phyloP scores from a whole-genome alignment of 148 eudicot genomes.

The Vaccinium darrowii region DNA sequence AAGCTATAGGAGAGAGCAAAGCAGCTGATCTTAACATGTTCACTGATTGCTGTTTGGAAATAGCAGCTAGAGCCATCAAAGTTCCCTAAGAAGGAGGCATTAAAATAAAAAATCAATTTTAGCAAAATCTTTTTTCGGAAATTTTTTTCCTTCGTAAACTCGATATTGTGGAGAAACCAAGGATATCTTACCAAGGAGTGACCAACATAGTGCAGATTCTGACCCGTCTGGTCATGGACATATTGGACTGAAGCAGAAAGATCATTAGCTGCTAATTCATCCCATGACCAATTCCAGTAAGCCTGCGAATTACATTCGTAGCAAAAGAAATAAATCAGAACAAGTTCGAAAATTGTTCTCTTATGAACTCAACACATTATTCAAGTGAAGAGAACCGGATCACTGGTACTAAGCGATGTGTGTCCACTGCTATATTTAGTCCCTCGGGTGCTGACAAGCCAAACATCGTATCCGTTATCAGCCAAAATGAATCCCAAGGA shows the following conservation, averaged over 20 bases:
- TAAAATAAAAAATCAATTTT: background rate
- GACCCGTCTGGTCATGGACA: slow-evolving; percentile 44
- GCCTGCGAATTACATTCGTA: slow-evolving; percentile 28
- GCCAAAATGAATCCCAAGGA: slow-evolving; percentile 58
- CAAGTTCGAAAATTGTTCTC: too few relatives aligned
- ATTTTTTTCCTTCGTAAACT: background rate
- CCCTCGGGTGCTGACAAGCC: slow-evolving; percentile 52
- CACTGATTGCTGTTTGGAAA: slow-evolving; percentile 30
- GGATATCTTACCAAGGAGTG: slow-evolving; percentile 52
- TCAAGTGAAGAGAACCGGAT: slow-evolving; percentile 23
- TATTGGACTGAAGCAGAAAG: slow-evolving; percentile 51
- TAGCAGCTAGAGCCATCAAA: slow-evolving; percentile 48
- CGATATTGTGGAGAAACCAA: background rate
- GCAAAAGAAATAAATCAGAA: background rate
- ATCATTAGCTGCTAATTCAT: slow-evolving; percentile 60
- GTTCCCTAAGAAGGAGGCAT: slow-evolving; percentile 36
- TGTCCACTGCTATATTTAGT: slow-evolving; percentile 53
- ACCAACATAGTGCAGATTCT: slow-evolving; percentile 58
- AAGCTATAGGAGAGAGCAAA: slow-evolving; percentile 47
- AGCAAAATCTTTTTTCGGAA: too few relatives aligned
- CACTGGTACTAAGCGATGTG: slow-evolving; percentile 37
- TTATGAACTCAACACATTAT: background rate
- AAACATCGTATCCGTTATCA: slow-evolving; percentile 59
- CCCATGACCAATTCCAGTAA: slow-evolving; percentile 87
- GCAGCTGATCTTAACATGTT: slow-evolving; percentile 49